Percentiles rank a stretch among this genome's conserved stretches.
Evolutionary conservation across 108 stramenopile genomes (phyloP).

Genomic region (Chaetoceros muelleri): DNA sequence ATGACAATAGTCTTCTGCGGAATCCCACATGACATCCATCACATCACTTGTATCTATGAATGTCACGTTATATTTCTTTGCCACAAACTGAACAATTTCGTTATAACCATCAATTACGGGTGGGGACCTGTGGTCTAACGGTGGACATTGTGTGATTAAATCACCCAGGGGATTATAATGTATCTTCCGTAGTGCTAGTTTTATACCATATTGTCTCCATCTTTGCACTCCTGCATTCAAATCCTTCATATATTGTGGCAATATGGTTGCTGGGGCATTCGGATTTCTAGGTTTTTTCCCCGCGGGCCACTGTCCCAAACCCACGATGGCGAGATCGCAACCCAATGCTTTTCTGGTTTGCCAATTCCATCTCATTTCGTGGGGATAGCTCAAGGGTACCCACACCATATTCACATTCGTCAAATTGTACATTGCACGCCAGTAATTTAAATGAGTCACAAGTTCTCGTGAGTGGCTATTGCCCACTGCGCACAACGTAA

Average conservation of each 20-base stretch:
- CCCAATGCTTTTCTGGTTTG: not conserved
- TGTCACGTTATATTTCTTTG: not conserved
- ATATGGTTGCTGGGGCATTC: not conserved
- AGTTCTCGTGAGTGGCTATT: not conserved
- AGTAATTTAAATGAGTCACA: not conserved
- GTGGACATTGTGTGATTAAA: not conserved
- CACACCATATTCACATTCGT: not conserved
- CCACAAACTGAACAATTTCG: not conserved
- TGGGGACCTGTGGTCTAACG: not conserved
- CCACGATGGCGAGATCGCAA: not conserved
- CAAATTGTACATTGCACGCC: not conserved
- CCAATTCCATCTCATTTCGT: not conserved
- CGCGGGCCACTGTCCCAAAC: not conserved
- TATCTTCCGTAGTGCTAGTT: not conserved
- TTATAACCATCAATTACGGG: slow-evolving; percentile 3
- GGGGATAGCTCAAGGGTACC: not conserved
- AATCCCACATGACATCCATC: slow-evolving; percentile 1
- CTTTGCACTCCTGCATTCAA: not conserved
- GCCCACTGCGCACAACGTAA: not conserved
- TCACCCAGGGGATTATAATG: slow-evolving; percentile 3
- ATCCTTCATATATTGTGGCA: not conserved
- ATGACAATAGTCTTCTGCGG: slow-evolving; percentile 1
- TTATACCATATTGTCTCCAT: not conserved
- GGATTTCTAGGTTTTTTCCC: not conserved
- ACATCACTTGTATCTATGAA: not conserved